phyloP scores from a whole-genome alignment of 2,329 filamentous ascomycete species.

The Claviceps purpurea region DNA sequence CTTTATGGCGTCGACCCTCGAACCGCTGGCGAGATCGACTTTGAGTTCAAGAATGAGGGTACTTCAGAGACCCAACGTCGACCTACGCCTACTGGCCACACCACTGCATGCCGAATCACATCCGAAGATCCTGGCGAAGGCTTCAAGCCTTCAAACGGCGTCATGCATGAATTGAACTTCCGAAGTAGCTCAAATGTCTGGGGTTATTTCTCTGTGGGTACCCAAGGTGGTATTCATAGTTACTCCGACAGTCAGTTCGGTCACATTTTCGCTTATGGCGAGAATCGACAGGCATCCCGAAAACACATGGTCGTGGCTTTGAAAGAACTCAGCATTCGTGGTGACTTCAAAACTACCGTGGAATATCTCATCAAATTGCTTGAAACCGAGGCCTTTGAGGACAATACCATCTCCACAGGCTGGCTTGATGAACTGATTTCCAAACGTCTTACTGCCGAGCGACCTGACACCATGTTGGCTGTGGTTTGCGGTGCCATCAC shows the following conservation, averaged over 20 bases:
- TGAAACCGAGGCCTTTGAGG: constrained; percentile 95
- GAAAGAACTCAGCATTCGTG: constrained; percentile 98
- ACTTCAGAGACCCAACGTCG: constrained; percentile 77
- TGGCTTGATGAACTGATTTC: constrained; percentile 98
- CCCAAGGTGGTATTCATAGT: constrained; percentile 92
- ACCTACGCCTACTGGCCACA: constrained; percentile 89
- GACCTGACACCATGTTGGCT: constrained; percentile 86
- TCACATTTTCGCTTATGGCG: constrained; percentile 97
- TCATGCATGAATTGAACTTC: constrained; percentile 98
- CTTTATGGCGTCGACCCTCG: constrained; percentile 93
- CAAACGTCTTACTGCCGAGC: constrained; percentile 91
- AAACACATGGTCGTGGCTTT: constrained; percentile 99
- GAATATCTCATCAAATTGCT: constrained; percentile 98
- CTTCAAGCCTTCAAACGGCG: constrained; percentile 98
- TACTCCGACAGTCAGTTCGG: constrained; percentile 99
- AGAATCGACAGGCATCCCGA: constrained; percentile 87
- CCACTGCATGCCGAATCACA: constrained; percentile 96
- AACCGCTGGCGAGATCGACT: constrained; percentile 78
- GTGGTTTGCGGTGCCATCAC: constrained; percentile 90
- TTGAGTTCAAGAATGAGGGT: constrained; percentile 80
- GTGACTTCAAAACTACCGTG: constrained; percentile 96
- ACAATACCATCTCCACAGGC: constrained; percentile 97
- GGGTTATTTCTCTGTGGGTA: constrained; percentile 99
- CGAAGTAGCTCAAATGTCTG: constrained; percentile 96
- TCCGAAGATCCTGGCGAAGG: constrained; percentile 98